phyloP scores from a whole-genome alignment of 2,329 filamentous ascomycete species.

The Coleophoma crateriformis region DNA sequence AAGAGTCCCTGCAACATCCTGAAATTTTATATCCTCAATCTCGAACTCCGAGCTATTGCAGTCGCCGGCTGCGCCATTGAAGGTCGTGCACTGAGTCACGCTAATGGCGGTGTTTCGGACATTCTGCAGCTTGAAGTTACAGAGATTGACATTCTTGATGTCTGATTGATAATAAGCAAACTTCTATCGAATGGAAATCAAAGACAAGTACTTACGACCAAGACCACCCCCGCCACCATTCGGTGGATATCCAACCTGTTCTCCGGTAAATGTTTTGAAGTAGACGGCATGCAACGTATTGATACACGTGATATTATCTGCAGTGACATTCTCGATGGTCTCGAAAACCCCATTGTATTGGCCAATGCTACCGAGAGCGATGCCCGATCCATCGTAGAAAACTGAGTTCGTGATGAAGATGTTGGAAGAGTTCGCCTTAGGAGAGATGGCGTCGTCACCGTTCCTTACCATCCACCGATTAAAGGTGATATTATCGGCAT shows the following conservation, averaged over 20 bases:
- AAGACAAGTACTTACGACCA: slow-evolving; percentile 27
- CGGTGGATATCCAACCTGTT: slow-evolving; percentile 42
- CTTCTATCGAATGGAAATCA: background rate
- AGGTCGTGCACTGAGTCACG: slow-evolving; percentile 33
- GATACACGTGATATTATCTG: slow-evolving; percentile 38
- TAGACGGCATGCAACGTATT: slow-evolving; percentile 42
- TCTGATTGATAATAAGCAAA: background rate
- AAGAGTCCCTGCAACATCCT: slow-evolving; percentile 14
- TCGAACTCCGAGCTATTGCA: slow-evolving; percentile 34
- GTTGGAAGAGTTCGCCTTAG: slow-evolving; percentile 51
- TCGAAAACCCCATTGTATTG: slow-evolving; percentile 45
- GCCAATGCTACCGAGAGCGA: slow-evolving; percentile 51
- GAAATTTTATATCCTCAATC: slow-evolving; percentile 25
- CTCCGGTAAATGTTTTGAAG: slow-evolving; percentile 52
- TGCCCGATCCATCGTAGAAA: slow-evolving; percentile 43
- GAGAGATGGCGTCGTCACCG: slow-evolving; percentile 46
- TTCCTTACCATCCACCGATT: slow-evolving; percentile 42
- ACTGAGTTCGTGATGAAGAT: slow-evolving; percentile 41
- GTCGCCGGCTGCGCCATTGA: slow-evolving; percentile 27
- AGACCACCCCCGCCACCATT: slow-evolving; percentile 54
- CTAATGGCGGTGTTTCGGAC: slow-evolving; percentile 25
- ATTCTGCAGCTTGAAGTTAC: slow-evolving; percentile 19
- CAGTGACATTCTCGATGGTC: slow-evolving; percentile 41
- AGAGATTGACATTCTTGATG: slow-evolving; percentile 19
- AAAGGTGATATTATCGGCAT: slow-evolving; percentile 44